Conservation (phyloP, 2,329 filamentous ascomycete genomes). For the Fusarium robinianum region DNA sequence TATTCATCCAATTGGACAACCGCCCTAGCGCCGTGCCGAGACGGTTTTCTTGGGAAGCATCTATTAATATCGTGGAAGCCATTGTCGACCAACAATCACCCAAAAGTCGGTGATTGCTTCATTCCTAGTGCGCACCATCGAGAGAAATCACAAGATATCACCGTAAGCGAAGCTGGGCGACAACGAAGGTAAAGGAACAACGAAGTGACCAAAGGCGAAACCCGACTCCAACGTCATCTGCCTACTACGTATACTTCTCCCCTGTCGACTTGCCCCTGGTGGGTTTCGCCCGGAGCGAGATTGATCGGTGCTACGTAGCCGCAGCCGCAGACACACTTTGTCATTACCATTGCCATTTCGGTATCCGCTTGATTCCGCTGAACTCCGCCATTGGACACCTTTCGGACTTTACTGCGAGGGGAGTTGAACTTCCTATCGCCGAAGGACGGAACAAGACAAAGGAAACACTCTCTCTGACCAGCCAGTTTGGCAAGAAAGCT, state of each 20-base stretch:
- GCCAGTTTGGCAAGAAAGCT: conserved; percentile 8
- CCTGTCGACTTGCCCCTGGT: conserved; percentile 27
- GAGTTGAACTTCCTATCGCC: conserved; percentile 15
- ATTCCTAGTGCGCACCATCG: conserved; percentile 12
- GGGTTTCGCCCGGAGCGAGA: conserved; percentile 23
- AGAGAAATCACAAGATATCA: background rate
- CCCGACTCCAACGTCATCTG: conserved; percentile 27
- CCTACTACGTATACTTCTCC: no score
- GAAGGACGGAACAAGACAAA: conserved; percentile 6
- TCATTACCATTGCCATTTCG: conserved; percentile 25
- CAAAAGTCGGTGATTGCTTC: conserved; percentile 17
- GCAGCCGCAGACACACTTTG: conserved; percentile 5
- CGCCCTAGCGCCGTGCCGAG: conserved; percentile 9
- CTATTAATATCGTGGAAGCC: conserved; percentile 22
- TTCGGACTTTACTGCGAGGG: conserved; percentile 28
- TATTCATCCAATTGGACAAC: conserved; percentile 19
- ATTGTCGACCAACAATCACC: conserved; percentile 2
- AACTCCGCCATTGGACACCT: conserved; percentile 21
- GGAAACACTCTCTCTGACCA: no score
- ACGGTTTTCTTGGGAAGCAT: conserved; percentile 11
- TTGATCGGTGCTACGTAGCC: conserved; percentile 17
- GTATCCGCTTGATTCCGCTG: conserved; percentile 33
- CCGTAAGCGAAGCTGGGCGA: conserved; percentile 15
- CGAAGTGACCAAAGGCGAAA: conserved; percentile 3
- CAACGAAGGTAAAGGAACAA: background rate